Evolutionary conservation across 768 basidiomycete species (phyloP).

Genomic region (Trametopsis cervina): DNA sequence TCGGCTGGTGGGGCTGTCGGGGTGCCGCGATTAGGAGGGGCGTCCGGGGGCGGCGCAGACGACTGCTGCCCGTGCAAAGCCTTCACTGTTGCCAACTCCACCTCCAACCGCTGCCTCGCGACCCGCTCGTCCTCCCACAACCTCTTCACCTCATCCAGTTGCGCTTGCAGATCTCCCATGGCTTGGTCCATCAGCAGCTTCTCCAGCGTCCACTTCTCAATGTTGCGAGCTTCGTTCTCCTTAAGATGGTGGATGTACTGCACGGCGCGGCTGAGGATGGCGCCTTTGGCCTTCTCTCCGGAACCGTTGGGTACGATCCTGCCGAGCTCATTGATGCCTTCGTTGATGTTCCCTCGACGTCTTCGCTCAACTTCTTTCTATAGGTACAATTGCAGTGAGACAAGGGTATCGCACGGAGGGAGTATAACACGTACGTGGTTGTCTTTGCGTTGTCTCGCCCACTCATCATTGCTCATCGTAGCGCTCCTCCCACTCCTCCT

Average conservation of each 20-base stretch:
- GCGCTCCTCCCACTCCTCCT: slow-evolving; percentile 21
- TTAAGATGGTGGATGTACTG: slow-evolving; percentile 90
- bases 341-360: slow-evolving; percentile 92
- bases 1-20: slow-evolving; percentile 3
- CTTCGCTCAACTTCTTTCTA: slow-evolving; percentile 99
- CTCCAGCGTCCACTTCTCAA: slow-evolving; percentile 92
- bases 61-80: slow-evolving; percentile 16
- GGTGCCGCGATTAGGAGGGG: slow-evolving; percentile 4
- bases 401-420: neutral
- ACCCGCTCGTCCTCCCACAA: slow-evolving; percentile 74
- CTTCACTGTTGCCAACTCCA: slow-evolving; percentile 54
- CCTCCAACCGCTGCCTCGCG: slow-evolving; percentile 50
- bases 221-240: slow-evolving; percentile 84
- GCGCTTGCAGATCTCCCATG: slow-evolving; percentile 79
- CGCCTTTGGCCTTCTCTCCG: slow-evolving; percentile 86
- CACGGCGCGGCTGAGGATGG: slow-evolving; percentile 81
- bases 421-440: slow-evolving; percentile 32
- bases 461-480: slow-evolving; percentile 32
- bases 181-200: slow-evolving; percentile 90
- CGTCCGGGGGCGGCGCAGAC: slow-evolving; percentile 1
- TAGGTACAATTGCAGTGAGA: neutral
- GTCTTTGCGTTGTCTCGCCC: slow-evolving; percentile 35
- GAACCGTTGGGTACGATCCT: slow-evolving; percentile 83
- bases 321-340: slow-evolving; percentile 89
- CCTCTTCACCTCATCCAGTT: slow-evolving; percentile 76